Percentiles rank a stretch among this genome's conserved stretches.
phyloP scores from a whole-genome alignment of 2,329 filamentous ascomycete species.

The Onygena corvina region DNA sequence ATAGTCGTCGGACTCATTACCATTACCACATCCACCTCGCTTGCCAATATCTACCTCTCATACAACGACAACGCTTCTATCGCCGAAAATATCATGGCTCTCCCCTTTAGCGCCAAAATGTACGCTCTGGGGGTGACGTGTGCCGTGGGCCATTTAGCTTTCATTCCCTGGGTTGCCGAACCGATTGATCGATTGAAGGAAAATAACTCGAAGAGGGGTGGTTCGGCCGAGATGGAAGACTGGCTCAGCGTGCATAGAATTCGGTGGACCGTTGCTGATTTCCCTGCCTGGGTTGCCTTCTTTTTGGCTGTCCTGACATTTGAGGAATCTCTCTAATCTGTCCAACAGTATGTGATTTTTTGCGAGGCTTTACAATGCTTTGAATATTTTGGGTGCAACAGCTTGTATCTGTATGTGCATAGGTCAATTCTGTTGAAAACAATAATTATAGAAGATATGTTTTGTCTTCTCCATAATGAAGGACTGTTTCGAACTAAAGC shows the following conservation, averaged over 20 bases:
- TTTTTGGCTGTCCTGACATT: slow-evolving; percentile 12
- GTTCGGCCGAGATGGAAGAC: slow-evolving; percentile 10
- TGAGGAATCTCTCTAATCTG: background rate
- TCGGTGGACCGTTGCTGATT: slow-evolving; percentile 13
- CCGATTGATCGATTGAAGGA: slow-evolving; percentile 13
- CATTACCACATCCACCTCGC: slow-evolving; percentile 9
- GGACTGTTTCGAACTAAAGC: background rate
- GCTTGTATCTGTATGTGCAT: too few relatives aligned
- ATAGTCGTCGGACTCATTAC: slow-evolving; percentile 12
- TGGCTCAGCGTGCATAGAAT: slow-evolving; percentile 16
- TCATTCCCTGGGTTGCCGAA: slow-evolving; percentile 13
- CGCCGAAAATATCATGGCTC: slow-evolving; percentile 45
- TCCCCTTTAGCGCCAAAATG: slow-evolving; percentile 19
- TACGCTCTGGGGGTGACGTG: slow-evolving; percentile 13
- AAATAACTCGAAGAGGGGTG: slow-evolving; percentile 8
- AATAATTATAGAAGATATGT: too few relatives aligned
- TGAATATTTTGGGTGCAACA: background rate
- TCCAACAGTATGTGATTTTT: background rate
- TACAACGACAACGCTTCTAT: slow-evolving; percentile 55
- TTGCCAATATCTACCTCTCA: slow-evolving; percentile 34
- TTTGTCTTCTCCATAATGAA: too few relatives aligned
- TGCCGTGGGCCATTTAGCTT: slow-evolving; percentile 14
- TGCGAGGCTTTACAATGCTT: too few relatives aligned
- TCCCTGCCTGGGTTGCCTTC: slow-evolving; percentile 14
- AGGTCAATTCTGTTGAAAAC: too few relatives aligned